These are phyloP conservation scores for Ascochyta lentis DNA, from an alignment of 2,329 filamentous ascomycete genomes.

Conservation along the genomic window DNA sequence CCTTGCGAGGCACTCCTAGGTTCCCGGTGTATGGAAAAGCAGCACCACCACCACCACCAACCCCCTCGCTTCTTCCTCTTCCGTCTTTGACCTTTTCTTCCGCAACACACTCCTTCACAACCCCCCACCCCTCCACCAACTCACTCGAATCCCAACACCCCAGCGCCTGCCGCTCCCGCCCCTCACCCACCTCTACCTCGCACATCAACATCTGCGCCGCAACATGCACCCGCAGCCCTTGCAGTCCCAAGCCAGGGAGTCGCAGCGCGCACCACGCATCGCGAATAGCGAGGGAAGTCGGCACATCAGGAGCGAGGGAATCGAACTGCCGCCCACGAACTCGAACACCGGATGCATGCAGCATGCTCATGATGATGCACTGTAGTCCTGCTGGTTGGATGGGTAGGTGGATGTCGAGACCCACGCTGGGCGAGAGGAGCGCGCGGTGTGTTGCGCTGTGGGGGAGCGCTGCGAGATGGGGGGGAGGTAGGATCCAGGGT, in stretches of 20 bases:
- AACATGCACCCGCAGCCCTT: background rate
- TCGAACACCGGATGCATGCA: background rate
- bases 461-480: constrained; percentile 4
- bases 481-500: constrained; percentile 26
- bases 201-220: background rate
- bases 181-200: background rate
- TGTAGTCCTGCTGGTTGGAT: constrained; percentile 20
- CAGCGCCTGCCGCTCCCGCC: no score
- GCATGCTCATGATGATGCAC: constrained; percentile 30
- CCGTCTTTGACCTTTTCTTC: no score
- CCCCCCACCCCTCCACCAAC: no score
- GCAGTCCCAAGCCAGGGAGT: constrained; percentile 20
- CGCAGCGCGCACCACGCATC: constrained; percentile 30
- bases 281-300: constrained; percentile 24
- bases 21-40: no score
- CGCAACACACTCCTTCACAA: no score
- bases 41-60: no score
- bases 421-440: constrained; percentile 19
- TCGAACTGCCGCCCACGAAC: no score
- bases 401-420: constrained; percentile 30
- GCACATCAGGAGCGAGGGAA: constrained; percentile 5
- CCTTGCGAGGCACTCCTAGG: no score
- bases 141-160: no score
- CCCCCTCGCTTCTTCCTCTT: no score
- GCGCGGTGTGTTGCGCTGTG: background rate